Evolutionary conservation across 1,284 basidiomycete genomes (phyloP).

Genomic region (Pholiota adiposa): DNA sequence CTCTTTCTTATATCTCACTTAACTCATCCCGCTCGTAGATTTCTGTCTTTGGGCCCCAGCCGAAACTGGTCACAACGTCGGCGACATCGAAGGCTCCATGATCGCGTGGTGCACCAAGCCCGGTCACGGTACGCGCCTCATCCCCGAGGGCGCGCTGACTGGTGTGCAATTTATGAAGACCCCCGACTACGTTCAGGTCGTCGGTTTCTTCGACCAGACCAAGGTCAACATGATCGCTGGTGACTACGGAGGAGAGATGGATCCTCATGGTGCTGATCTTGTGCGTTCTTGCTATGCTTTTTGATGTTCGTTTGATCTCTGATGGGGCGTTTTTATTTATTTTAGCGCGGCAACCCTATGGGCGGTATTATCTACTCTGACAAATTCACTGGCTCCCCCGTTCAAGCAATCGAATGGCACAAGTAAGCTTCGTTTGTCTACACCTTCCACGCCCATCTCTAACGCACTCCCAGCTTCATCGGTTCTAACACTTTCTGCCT

Average conservation of each 20-base stretch:
- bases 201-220: conserved; percentile 37
- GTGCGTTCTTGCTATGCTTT: conserved; percentile 24
- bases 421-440: conserved; percentile 10
- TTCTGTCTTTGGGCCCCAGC: conserved; percentile 60
- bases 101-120: conserved; percentile 15
- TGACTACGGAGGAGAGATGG: conserved; percentile 52
- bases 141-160: conserved; percentile 10
- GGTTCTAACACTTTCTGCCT: conserved; percentile 50
- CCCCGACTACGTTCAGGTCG: conserved; percentile 36
- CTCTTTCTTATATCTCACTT: not conserved
- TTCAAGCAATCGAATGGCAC: conserved; percentile 46
- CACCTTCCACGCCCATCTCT: not conserved
- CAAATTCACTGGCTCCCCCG: conserved; percentile 43
- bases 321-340: not conserved
- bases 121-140: conserved; percentile 13
- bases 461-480: conserved; percentile 51
- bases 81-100: conserved; percentile 34
- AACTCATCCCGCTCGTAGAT: conserved; percentile 31
- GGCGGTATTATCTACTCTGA: conserved; percentile 60
- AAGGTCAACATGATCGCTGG: conserved; percentile 31
- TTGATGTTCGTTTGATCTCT: not conserved
- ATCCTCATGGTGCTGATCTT: conserved; percentile 63
- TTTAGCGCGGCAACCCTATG: conserved; percentile 53
- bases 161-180: conserved; percentile 23
- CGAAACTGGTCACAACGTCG: conserved; percentile 48